Evolutionary conservation across 2,329 filamentous ascomycete species (phyloP).

Genomic region (Bipolaris sorokiniana): DNA sequence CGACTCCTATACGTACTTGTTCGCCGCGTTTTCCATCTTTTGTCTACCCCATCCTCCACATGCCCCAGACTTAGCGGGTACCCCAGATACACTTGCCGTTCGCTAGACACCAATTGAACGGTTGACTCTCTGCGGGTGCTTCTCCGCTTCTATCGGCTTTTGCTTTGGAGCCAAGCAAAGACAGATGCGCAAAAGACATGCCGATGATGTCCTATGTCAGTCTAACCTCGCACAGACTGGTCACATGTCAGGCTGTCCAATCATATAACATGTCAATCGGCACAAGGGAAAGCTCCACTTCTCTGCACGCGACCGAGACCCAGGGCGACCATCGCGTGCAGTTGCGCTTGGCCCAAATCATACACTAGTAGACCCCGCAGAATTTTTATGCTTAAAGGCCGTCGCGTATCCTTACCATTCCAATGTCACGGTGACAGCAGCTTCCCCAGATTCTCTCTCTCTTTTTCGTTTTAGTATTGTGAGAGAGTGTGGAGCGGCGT

Average conservation of each 20-base stretch:
- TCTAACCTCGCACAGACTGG: slow-evolving; percentile 23
- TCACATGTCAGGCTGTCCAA: slow-evolving; percentile 18
- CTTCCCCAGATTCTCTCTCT: slow-evolving; percentile 22
- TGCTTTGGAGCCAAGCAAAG: slow-evolving; percentile 7
- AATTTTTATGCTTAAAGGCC: slow-evolving; percentile 31
- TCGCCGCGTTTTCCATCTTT: slow-evolving; percentile 1
- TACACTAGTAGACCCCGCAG: slow-evolving; percentile 26
- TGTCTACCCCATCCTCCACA: neutral
- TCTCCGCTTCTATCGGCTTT: slow-evolving; percentile 10
- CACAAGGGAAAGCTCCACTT: slow-evolving; percentile 24
- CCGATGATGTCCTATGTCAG: neutral
- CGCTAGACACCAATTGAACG: neutral
- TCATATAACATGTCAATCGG: slow-evolving; percentile 8
- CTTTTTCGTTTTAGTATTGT: slow-evolving; percentile 1
- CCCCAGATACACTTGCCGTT: neutral
- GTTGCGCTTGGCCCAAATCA: slow-evolving; percentile 16
- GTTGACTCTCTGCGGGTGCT: neutral
- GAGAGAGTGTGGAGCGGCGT: slow-evolving; percentile 7
- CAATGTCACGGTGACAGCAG: slow-evolving; percentile 19
- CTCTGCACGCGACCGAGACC: slow-evolving; percentile 26
- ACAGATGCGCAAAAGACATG: slow-evolving; percentile 10
- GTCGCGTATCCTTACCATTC: slow-evolving; percentile 22
- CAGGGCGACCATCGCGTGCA: slow-evolving; percentile 12
- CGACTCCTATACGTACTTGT: slow-evolving; percentile 1
- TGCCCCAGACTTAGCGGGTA: neutral